Base-by-base conservation (phyloP, 805 yeast species). In the Teunomyces stri region DNA sequence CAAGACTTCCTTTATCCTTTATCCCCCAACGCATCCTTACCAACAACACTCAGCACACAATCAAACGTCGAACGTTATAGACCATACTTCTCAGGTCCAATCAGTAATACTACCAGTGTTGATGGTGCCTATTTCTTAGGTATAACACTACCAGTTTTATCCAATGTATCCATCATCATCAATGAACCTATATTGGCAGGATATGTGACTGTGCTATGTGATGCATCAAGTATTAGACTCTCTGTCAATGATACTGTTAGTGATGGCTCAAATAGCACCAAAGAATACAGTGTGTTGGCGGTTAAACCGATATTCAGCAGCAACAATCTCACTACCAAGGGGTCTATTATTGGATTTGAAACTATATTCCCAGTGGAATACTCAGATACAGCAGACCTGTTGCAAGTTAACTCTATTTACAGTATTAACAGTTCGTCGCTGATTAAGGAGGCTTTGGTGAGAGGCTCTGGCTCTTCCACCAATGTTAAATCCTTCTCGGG, bases 81-180 rank as follows among this genome's bases (percentile, higher is more conserved):
- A 15, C 63, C 65, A n/a, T 65, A 58, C 51, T 59, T 87, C 12
- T 69, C 83, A 1, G 96, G 95, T 3, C 96, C 97, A 0, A 69
- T 79, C 1, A 44, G 66, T 13, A 80, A 81, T 54, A 43, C 58
- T 10, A 43, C 62, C 3, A 54, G 59, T 40, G 42, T 47, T 6
- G 63, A 61, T 33, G 54, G 70, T 1, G 49, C 72, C 1, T 84
- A 77, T 56, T 76, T 81, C 53, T 70, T 88, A 76, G 88, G 96
- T 0, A 69, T 90, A 66, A 86, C 96, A 0, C 55, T 89, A 4
- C 94, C 96, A 0, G 77, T 90, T 2, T 84, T 75, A 56, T 79
- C 89, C 13, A 85, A 86, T 54, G 75, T 84, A n/a, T 84, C 95
- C 1, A 84, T 87, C 18, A 66, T 84, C 37, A 66, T 84, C 18